phyloP scores from a whole-genome alignment of 768 basidiomycete genomes.

The Pleurotus platypus region DNA sequence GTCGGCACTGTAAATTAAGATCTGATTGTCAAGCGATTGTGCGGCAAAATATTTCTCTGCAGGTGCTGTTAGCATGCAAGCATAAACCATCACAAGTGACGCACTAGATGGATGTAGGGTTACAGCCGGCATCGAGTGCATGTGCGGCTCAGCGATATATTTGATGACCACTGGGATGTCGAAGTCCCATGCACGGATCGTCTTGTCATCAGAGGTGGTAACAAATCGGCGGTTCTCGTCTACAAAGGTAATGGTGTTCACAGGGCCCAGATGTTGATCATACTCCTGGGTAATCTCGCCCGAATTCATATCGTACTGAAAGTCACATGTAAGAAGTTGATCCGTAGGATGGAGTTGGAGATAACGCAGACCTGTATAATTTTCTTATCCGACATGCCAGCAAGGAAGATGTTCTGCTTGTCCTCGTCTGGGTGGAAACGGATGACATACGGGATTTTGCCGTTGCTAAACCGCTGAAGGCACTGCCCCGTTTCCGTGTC shows the following conservation, averaged over 20 bases:
- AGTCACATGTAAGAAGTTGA: slow-evolving; percentile 5
- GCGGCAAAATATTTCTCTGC: slow-evolving; percentile 94
- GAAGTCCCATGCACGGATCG: slow-evolving; percentile 98
- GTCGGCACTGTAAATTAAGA: slow-evolving; percentile 95
- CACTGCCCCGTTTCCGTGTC: slow-evolving; percentile 99
- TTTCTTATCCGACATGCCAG: slow-evolving; percentile 99
- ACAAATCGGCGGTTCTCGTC: slow-evolving; percentile 97
- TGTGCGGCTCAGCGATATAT: slow-evolving; percentile 97
- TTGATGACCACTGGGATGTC: slow-evolving; percentile 99
- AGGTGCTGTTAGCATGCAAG: slow-evolving; percentile 12
- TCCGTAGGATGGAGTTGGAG: not conserved
- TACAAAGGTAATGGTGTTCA: slow-evolving; percentile 98
- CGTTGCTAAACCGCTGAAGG: slow-evolving; percentile 93
- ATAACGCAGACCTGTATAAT: slow-evolving; percentile 79
- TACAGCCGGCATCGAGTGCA: slow-evolving; percentile 99
- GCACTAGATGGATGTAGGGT: slow-evolving; percentile 91
- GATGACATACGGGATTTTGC: slow-evolving; percentile 95
- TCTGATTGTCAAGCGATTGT: slow-evolving; percentile 97
- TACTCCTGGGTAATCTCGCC: slow-evolving; percentile 98
- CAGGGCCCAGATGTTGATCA: slow-evolving; percentile 96
- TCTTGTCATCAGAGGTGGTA: slow-evolving; percentile 98
- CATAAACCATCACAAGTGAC: slow-evolving; percentile 28
- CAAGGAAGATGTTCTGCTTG: slow-evolving; percentile 93
- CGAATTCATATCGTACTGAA: slow-evolving; percentile 92
- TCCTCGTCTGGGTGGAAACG: slow-evolving; percentile 95